Percentiles rank a stretch among this genome's conserved stretches.
Conservation (phyloP, 768 basidiomycete genomes). For the Leccinum incarnatum region DNA sequence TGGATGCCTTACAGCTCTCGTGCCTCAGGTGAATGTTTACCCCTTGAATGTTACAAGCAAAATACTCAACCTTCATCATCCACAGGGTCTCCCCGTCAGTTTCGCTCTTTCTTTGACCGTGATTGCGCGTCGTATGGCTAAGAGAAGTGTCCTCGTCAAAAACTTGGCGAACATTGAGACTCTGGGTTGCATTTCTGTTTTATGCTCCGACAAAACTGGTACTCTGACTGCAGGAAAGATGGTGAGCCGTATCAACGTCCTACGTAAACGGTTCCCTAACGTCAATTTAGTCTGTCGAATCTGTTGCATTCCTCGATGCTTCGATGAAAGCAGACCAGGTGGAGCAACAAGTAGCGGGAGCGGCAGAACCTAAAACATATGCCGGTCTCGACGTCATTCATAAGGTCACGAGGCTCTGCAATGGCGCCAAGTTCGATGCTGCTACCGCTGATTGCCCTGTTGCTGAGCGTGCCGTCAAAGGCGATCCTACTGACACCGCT, state of each 20-base stretch:
- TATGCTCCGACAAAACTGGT: slow-evolving; percentile 55
- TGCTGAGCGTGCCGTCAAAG: slow-evolving; percentile 35
- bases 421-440: slow-evolving; percentile 50
- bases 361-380: slow-evolving; percentile 12
- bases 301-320: slow-evolving; percentile 36
- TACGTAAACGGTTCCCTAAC: background rate
- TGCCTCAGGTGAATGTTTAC: slow-evolving; percentile 33
- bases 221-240: slow-evolving; percentile 48
- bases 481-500: slow-evolving; percentile 53
- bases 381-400: slow-evolving; percentile 27
- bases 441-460: slow-evolving; percentile 22
- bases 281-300: slow-evolving; percentile 34
- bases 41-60: background rate
- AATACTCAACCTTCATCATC: background rate
- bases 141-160: slow-evolving; percentile 46
- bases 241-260: slow-evolving; percentile 22
- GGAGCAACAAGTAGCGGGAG: slow-evolving; percentile 1
- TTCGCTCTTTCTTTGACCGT: slow-evolving; percentile 53
- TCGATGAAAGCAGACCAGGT: slow-evolving; percentile 17
- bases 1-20: slow-evolving; percentile 38
- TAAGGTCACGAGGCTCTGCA: slow-evolving; percentile 50
- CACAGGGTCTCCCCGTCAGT: slow-evolving; percentile 35
- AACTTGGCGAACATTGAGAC: slow-evolving; percentile 52
- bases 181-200: slow-evolving; percentile 47
- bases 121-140: slow-evolving; percentile 46